These are phyloP conservation scores for Podaxis sp. DNA, from an alignment of 768 basidiomycete genomes.

Conservation along the genomic window DNA sequence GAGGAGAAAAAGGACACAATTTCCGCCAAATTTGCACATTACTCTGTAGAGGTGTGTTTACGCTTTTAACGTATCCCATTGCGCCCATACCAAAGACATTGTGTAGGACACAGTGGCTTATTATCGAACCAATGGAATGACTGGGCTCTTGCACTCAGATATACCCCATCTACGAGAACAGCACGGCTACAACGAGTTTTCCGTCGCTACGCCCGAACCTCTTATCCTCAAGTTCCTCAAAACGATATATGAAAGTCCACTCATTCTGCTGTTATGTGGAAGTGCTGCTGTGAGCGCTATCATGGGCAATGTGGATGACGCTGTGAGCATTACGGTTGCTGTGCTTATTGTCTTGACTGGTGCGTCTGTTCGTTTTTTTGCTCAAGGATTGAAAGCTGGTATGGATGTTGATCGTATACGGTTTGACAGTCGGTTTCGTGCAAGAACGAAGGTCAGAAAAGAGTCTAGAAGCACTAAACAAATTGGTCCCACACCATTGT, in stretches of 20 bases:
- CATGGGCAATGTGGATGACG: conserved; percentile 96
- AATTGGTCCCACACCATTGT: conserved; percentile 96
- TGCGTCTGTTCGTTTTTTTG: conserved; percentile 29
- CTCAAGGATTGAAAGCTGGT: conserved; percentile 16
- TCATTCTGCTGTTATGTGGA: conserved; percentile 87
- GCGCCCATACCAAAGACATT: conserved; percentile 9
- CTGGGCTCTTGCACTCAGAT: conserved; percentile 63
- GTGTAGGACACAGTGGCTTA: conserved; percentile 71
- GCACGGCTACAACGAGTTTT: conserved; percentile 94
- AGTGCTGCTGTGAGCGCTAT: conserved; percentile 87
- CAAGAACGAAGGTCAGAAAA: conserved; percentile 95
- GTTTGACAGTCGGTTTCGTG: conserved; percentile 77
- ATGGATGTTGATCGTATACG: background rate
- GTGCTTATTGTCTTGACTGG: conserved; percentile 93
- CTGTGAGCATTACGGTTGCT: conserved; percentile 88
- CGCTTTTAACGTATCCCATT: conserved; percentile 6
- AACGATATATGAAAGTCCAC: conserved; percentile 92
- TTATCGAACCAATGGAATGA: conserved; percentile 61
- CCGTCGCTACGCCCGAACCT: conserved; percentile 80
- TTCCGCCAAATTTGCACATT: conserved; percentile 69
- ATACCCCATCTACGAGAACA: conserved; percentile 62
- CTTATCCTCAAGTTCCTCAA: conserved; percentile 86
- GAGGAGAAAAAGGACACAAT: conserved; percentile 49
- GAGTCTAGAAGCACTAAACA: conserved; percentile 92
- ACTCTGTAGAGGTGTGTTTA: conserved; percentile 57